Evolutionary conservation across 768 basidiomycete species (phyloP).

Genomic region (Glaciozyma antarctica): DNA sequence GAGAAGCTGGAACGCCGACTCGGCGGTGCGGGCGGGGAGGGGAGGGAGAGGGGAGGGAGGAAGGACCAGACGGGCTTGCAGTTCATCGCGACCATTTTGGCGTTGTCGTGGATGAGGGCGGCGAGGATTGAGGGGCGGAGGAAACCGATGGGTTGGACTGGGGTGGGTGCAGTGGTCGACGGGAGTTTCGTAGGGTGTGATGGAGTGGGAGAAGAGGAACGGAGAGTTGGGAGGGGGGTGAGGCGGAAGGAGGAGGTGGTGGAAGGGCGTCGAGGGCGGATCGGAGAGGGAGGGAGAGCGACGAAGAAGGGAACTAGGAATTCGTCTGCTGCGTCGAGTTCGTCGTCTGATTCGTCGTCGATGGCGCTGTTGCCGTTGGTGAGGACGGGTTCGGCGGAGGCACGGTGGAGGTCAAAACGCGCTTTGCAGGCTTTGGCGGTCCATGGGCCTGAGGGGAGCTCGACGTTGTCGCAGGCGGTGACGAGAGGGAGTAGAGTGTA

Average conservation of each 20-base stretch:
- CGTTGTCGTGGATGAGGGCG: no score
- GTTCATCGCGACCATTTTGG: no score
- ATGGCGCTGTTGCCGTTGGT: slow-evolving; percentile 1
- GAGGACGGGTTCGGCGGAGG: neutral
- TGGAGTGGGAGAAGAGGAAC: neutral
- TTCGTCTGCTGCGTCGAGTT: slow-evolving; percentile 6
- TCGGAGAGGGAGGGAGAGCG: slow-evolving; percentile 5
- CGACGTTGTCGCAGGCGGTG: slow-evolving; percentile 62
- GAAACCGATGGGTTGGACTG: no score
- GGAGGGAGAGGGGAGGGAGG: neutral
- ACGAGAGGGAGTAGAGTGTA: slow-evolving; percentile 50
- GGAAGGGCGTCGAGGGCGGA: slow-evolving; percentile 9
- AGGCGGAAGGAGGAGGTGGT: slow-evolving; percentile 52
- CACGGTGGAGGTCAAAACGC: slow-evolving; percentile 36
- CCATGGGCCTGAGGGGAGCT: slow-evolving; percentile 39
- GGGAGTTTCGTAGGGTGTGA: neutral
- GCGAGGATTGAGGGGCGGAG: no score
- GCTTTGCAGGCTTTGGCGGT: slow-evolving; percentile 36
- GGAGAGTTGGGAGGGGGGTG: slow-evolving; percentile 45
- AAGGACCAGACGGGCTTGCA: no score
- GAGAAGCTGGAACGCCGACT: slow-evolving; percentile 43
- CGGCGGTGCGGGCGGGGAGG: neutral
- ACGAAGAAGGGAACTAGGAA: slow-evolving; percentile 34
- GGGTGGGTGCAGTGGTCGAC: no score
- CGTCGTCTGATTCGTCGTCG: slow-evolving; percentile 23